These are phyloP conservation scores for Barnettozyma californica DNA, from an alignment of 805 yeast genomes.

Conservation along the genomic window DNA sequence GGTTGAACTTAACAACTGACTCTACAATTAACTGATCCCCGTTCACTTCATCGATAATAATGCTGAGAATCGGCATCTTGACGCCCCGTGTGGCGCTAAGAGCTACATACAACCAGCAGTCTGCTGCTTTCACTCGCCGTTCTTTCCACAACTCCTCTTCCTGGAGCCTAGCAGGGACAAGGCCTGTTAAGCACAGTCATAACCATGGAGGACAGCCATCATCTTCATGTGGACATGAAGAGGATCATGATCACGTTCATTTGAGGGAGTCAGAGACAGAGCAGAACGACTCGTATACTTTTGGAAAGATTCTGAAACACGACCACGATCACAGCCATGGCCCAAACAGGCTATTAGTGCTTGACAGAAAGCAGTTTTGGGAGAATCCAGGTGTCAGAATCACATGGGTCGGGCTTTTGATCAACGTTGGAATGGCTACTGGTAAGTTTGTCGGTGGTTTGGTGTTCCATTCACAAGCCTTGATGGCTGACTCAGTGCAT, in stretches of 20 bases:
- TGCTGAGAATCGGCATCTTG: slow-evolving; percentile 8
- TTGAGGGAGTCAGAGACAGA: slow-evolving; percentile 39
- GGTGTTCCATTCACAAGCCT: slow-evolving; percentile 89
- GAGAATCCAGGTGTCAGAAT: slow-evolving; percentile 85
- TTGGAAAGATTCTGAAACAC: slow-evolving; percentile 29
- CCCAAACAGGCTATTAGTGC: slow-evolving; percentile 28
- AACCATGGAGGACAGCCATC: slow-evolving; percentile 15
- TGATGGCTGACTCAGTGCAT: slow-evolving; percentile 92
- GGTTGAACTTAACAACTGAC: background rate
- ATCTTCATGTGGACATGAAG: slow-evolving; percentile 3
- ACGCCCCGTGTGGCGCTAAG: slow-evolving; percentile 1
- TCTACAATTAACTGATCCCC: background rate
- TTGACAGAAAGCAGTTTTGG: slow-evolving; percentile 39
- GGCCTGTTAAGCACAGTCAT: slow-evolving; percentile 22
- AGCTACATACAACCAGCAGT: background rate
- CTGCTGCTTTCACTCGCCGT: slow-evolving; percentile 5
- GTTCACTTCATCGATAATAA: background rate
- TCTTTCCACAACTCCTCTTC: slow-evolving; percentile 4
- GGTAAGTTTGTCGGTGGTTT: slow-evolving; percentile 88
- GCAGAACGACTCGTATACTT: slow-evolving; percentile 32
- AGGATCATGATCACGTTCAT: slow-evolving; percentile 36
- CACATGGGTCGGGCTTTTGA: slow-evolving; percentile 85
- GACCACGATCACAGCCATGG: slow-evolving; percentile 34
- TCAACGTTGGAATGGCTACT: slow-evolving; percentile 80
- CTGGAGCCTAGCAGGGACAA: slow-evolving; percentile 4